These are phyloP conservation scores for Neonectria hederae DNA, from an alignment of 2,329 filamentous ascomycete species.

Conservation along the genomic window DNA sequence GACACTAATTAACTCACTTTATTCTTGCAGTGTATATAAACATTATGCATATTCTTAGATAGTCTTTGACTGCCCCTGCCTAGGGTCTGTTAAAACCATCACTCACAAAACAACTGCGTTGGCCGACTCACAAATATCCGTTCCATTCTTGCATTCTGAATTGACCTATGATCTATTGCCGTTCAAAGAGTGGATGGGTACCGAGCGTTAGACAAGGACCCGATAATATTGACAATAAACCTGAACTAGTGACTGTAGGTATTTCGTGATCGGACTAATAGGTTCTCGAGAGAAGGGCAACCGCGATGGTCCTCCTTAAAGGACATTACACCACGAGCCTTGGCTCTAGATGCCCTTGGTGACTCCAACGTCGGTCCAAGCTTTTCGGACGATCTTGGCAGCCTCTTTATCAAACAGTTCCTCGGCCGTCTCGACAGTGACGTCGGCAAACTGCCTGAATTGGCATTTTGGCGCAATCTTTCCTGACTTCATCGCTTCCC, in stretches of 20 bases:
- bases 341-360: conserved; percentile 29
- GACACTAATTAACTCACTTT: conserved; percentile 5
- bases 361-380: conserved; percentile 61
- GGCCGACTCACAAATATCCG: not conserved
- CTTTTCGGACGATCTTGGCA: conserved; percentile 55
- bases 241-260: not conserved
- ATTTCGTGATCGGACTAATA: not conserved
- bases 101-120: conserved; percentile 12
- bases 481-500: conserved; percentile 58
- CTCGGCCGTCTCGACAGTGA: conserved; percentile 57
- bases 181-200: not conserved
- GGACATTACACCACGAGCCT: conserved; percentile 27
- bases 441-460: conserved; percentile 60
- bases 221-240: not conserved
- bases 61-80: not conserved
- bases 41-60: not conserved
- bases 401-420: conserved; percentile 54
- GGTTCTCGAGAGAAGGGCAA: not conserved
- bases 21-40: conserved; percentile 12
- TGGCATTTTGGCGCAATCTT: conserved; percentile 52
- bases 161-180: not conserved
- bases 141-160: not conserved
- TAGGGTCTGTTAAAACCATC: not conserved
- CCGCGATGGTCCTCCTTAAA: conserved; percentile 15
- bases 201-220: not conserved